These are phyloP conservation scores for Erodium trifolium DNA, from an alignment of 441 rosid genomes.

Conservation along the genomic window DNA sequence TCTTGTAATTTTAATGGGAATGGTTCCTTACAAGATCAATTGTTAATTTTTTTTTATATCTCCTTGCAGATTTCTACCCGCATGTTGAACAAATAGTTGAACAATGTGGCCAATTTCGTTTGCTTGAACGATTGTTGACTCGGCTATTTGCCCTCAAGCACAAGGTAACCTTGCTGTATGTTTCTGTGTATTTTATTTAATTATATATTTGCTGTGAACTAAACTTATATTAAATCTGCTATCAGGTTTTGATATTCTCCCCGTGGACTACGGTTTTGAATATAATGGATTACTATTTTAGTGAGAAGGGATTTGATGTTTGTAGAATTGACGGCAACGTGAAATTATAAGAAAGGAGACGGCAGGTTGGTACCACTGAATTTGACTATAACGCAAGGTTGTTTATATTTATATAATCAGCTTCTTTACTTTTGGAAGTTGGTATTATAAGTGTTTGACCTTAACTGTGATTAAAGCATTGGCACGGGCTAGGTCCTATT, in stretches of 20 bases:
- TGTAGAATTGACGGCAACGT: slow-evolving; percentile 91
- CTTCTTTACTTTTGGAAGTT: not conserved
- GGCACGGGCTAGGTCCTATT: too few species aligned
- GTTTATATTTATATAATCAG: not conserved
- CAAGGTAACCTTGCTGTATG: slow-evolving; percentile 41
- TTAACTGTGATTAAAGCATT: not conserved
- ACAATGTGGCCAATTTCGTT: slow-evolving; percentile 88
- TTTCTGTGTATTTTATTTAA: slow-evolving; percentile 12
- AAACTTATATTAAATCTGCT: slow-evolving; percentile 14
- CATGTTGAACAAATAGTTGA: slow-evolving; percentile 70
- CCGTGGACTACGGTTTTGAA: slow-evolving; percentile 90
- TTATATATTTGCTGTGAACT: slow-evolving; percentile 22
- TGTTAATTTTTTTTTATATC: slow-evolving; percentile 14
- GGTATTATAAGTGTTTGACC: not conserved
- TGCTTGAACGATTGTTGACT: slow-evolving; percentile 64
- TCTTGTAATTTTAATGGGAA: slow-evolving; percentile 7
- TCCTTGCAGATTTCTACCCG: slow-evolving; percentile 58
- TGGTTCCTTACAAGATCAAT: slow-evolving; percentile 4
- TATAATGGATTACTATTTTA: slow-evolving; percentile 92
- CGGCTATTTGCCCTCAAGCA: slow-evolving; percentile 61
- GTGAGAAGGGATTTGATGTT: slow-evolving; percentile 79
- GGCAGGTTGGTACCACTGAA: slow-evolving; percentile 50
- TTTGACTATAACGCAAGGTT: not conserved
- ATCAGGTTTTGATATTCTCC: slow-evolving; percentile 73
- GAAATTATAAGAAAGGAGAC: slow-evolving; percentile 66